Percentiles rank a stretch among this genome's conserved stretches.
Conservation (phyloP, 345 rosid genomes). For the Lumnitzera racemosa region DNA sequence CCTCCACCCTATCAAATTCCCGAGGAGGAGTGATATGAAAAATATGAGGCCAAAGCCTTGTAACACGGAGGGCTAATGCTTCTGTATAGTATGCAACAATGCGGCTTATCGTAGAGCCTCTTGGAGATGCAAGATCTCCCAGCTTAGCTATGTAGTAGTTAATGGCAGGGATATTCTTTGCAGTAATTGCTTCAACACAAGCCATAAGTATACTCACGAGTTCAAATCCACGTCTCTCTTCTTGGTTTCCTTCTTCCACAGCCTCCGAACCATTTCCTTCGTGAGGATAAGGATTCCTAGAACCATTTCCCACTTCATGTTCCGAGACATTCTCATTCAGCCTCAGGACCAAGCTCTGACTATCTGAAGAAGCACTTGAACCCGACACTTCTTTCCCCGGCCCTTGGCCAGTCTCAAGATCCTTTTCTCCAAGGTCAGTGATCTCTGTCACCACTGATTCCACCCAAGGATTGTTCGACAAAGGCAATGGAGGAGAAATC, state of each 20-base stretch:
- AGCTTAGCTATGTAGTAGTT: slow-evolving; percentile 61
- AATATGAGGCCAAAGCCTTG: slow-evolving; percentile 85
- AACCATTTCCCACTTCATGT: slow-evolving; percentile 51
- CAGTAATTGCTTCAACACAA: slow-evolving; percentile 77
- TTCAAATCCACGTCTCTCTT: slow-evolving; percentile 62
- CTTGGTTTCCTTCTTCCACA: slow-evolving; percentile 34
- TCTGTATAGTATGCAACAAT: slow-evolving; percentile 74
- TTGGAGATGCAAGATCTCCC: slow-evolving; percentile 82
- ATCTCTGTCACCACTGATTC: slow-evolving; percentile 68
- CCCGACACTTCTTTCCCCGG: slow-evolving; percentile 65
- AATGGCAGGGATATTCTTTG: slow-evolving; percentile 51
- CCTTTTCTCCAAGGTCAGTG: slow-evolving; percentile 62
- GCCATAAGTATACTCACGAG: slow-evolving; percentile 61
- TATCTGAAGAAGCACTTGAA: slow-evolving; percentile 76
- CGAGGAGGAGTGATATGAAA: slow-evolving; percentile 77
- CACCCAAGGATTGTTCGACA: slow-evolving; percentile 68
- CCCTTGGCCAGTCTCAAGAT: slow-evolving; percentile 47
- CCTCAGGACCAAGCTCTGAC: slow-evolving; percentile 47
- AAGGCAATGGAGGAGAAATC: slow-evolving; percentile 55
- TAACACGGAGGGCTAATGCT: slow-evolving; percentile 69
- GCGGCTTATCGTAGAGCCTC: slow-evolving; percentile 62
- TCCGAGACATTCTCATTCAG: slow-evolving; percentile 34
- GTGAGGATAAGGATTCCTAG: slow-evolving; percentile 40
- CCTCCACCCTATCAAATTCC: slow-evolving; percentile 64
- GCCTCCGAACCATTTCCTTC: slow-evolving; percentile 29